These are phyloP conservation scores for Angomonas desouzai DNA, from an alignment of 208 protist genomes.

Conservation along the genomic window DNA sequence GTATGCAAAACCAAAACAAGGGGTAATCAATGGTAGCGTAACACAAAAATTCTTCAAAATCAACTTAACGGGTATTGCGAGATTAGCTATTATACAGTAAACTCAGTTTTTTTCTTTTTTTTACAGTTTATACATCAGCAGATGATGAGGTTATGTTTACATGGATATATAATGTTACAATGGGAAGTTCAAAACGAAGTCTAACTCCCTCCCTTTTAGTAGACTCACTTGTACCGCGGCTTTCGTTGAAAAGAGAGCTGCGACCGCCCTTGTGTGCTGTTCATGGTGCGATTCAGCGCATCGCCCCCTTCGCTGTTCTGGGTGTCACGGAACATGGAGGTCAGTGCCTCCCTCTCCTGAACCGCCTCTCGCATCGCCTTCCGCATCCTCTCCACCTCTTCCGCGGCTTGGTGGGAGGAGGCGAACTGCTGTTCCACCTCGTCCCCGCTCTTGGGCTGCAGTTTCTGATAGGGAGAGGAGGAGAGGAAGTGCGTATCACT, in stretches of 20 bases:
- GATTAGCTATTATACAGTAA: neutral
- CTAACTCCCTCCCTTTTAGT: neutral
- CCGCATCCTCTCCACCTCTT: conserved; percentile 25
- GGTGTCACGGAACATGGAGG: neutral
- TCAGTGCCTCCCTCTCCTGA: conserved; percentile 33
- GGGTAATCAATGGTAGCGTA: too few species aligned
- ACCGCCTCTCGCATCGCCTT: conserved; percentile 34
- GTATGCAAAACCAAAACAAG: neutral
- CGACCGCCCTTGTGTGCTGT: neutral
- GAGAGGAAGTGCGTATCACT: neutral
- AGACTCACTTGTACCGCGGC: conserved; percentile 3
- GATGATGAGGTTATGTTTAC: too few species aligned
- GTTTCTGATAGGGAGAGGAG: neutral
- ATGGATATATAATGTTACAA: neutral
- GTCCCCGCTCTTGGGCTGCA: neutral
- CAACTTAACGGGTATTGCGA: too few species aligned
- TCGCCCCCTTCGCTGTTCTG: neutral
- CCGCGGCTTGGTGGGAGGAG: neutral
- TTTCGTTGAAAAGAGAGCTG: neutral
- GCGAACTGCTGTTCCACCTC: neutral
- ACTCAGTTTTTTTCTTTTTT: neutral
- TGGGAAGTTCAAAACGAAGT: neutral
- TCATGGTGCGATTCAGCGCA: neutral
- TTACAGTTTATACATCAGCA: neutral
- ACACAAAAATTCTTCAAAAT: too few species aligned